Evolutionary conservation across 768 basidiomycete genomes (phyloP).

Genomic region (Neoboletus brunneissimus): DNA sequence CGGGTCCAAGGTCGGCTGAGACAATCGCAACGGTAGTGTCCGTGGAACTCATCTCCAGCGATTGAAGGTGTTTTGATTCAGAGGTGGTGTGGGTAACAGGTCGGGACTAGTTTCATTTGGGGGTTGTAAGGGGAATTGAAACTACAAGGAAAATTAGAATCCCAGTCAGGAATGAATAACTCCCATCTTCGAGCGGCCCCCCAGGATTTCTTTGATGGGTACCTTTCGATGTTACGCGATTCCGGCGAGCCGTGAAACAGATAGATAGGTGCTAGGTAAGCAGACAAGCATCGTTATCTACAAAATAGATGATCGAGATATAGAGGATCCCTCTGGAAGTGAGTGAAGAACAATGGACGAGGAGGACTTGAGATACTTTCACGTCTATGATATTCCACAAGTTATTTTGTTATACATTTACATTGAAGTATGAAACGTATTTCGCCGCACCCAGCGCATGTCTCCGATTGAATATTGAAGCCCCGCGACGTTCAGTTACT

Average conservation of each 20-base stretch:
- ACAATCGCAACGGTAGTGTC: not conserved
- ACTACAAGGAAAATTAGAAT: not conserved
- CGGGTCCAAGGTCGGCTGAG: not conserved
- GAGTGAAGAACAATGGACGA: not conserved
- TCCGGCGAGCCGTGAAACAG: not conserved
- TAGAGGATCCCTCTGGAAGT: no score
- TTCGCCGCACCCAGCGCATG: not conserved
- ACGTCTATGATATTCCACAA: not conserved
- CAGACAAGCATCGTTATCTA: not conserved
- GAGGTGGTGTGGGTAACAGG: not conserved
- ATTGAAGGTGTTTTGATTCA: not conserved
- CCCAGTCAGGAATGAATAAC: not conserved
- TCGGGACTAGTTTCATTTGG: not conserved
- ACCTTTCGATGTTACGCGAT: not conserved
- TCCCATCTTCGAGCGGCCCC: not conserved
- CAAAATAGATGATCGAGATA: no score
- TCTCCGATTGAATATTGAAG: constrained; percentile 1
- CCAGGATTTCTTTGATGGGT: not conserved
- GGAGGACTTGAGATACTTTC: not conserved
- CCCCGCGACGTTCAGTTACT: not conserved
- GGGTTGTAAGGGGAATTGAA: not conserved
- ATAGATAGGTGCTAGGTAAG: not conserved
- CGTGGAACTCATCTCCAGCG: not conserved
- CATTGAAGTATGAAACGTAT: not conserved
- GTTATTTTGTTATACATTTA: not conserved